Evolutionary conservation across 1,284 basidiomycete species (phyloP).

Genomic region (Ganoderma leucocontextum): DNA sequence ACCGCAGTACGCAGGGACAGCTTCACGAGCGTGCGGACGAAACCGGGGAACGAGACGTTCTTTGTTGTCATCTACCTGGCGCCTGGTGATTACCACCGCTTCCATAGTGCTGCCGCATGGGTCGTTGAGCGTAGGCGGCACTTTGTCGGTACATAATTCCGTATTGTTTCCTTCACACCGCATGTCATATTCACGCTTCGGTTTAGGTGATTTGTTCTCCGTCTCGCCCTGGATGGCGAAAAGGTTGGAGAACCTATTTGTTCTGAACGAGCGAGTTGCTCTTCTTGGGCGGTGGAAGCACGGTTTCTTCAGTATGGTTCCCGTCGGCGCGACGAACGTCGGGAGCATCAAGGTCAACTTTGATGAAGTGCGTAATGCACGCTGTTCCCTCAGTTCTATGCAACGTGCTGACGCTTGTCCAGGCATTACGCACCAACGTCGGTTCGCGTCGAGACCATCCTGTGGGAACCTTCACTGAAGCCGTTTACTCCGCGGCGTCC

Average conservation of each 20-base stretch:
- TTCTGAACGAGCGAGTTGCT: slow-evolving; percentile 97
- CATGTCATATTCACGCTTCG: background rate
- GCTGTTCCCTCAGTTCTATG: background rate
- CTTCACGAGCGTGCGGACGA: slow-evolving; percentile 54
- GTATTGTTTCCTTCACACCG: background rate
- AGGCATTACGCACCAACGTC: slow-evolving; percentile 87
- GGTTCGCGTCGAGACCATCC: slow-evolving; percentile 70
- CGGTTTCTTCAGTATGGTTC: slow-evolving; percentile 98
- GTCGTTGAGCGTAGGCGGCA: slow-evolving; percentile 96
- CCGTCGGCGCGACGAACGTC: slow-evolving; percentile 98
- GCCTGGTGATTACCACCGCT: slow-evolving; percentile 98
- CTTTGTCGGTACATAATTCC: slow-evolving; percentile 76
- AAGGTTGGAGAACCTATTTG: slow-evolving; percentile 92
- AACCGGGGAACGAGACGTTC: slow-evolving; percentile 84
- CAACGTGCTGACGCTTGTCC: background rate
- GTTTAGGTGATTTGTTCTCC: slow-evolving; percentile 88
- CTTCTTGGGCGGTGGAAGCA: slow-evolving; percentile 95
- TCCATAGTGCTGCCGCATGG: slow-evolving; percentile 96
- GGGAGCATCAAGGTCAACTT: slow-evolving; percentile 98
- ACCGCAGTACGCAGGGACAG: slow-evolving; percentile 51
- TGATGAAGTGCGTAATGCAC: slow-evolving; percentile 71
- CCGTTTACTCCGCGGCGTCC: slow-evolving; percentile 86
- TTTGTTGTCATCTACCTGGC: slow-evolving; percentile 98
- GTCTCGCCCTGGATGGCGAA: slow-evolving; percentile 97
- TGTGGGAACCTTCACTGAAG: slow-evolving; percentile 92